phyloP scores from a whole-genome alignment of 352 stramenopile genomes.

The Phytophthora cajani region DNA sequence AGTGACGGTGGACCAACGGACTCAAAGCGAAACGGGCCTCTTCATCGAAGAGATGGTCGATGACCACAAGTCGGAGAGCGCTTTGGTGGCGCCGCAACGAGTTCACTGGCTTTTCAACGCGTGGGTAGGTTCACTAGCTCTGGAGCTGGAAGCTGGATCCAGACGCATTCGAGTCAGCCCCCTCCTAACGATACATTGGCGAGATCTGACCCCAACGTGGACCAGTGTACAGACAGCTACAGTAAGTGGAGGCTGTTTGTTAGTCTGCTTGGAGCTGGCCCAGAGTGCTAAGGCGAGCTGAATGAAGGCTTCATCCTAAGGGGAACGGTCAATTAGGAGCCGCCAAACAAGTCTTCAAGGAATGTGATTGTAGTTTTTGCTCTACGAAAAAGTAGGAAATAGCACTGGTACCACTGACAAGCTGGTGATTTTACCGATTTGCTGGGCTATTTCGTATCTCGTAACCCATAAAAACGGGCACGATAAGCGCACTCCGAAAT shows the following conservation, averaged over 20 bases:
- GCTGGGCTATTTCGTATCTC: no score
- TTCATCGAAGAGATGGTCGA: neutral
- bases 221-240: neutral
- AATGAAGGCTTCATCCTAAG: neutral
- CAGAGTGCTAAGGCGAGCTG: neutral
- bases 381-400: no score
- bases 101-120: slow-evolving; percentile 10
- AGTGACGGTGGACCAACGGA: slow-evolving; percentile 9
- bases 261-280: neutral
- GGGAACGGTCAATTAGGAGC: no score
- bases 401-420: no score
- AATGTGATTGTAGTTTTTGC: no score
- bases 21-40: slow-evolving; percentile 19
- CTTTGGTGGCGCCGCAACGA: slow-evolving; percentile 9
- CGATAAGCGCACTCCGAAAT: no score
- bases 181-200: neutral
- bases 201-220: no score
- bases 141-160: neutral
- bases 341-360: no score
- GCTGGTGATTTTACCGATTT: no score
- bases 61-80: slow-evolving; percentile 1
- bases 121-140: neutral
- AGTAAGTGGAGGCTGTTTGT: neutral
- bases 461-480: no score
- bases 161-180: slow-evolving; percentile 6